These are phyloP conservation scores for Yueomyces sp. DNA, from an alignment of 805 yeast species.

Conservation along the genomic window DNA sequence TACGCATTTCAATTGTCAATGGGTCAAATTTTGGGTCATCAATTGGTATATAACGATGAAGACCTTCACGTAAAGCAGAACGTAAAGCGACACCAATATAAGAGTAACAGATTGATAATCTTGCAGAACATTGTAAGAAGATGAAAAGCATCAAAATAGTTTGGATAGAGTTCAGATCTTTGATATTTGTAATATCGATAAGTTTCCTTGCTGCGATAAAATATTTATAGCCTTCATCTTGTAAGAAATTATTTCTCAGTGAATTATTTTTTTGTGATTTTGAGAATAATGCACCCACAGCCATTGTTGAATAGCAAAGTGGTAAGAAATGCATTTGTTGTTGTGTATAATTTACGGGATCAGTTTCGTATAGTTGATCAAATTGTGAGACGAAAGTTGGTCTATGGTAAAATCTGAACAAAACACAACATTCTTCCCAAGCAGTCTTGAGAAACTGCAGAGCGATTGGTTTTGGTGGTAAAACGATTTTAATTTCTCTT, in stretches of 20 bases:
- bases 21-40: conserved; percentile 34
- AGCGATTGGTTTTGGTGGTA: conserved; percentile 71
- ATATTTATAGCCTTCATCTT: conserved; percentile 65
- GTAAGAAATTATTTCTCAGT: conserved; percentile 13
- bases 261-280: conserved; percentile 9
- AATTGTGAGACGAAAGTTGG: conserved; percentile 68
- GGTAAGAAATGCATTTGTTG: conserved; percentile 74
- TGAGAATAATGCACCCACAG: conserved; percentile 72
- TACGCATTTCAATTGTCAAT: conserved; percentile 73
- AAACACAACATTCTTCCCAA: conserved; percentile 77
- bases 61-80: conserved; percentile 74
- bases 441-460: conserved; percentile 60
- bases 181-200: conserved; percentile 75
- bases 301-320: conserved; percentile 69
- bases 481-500: conserved; percentile 46
- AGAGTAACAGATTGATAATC: conserved; percentile 80
- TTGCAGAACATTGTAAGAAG: conserved; percentile 74
- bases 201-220: conserved; percentile 76
- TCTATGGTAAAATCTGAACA: conserved; percentile 76
- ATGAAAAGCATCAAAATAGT: conserved; percentile 77
- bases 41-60: conserved; percentile 50
- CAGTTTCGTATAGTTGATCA: conserved; percentile 64
- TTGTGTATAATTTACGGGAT: conserved; percentile 61
- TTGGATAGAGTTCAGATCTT: conserved; percentile 73
- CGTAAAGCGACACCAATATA: conserved; percentile 83